Evolutionary conservation across 768 basidiomycete genomes (phyloP), one percentile per base, ranked within the genome.

Genomic region (Omphalotus guepiniiformis): DNA sequence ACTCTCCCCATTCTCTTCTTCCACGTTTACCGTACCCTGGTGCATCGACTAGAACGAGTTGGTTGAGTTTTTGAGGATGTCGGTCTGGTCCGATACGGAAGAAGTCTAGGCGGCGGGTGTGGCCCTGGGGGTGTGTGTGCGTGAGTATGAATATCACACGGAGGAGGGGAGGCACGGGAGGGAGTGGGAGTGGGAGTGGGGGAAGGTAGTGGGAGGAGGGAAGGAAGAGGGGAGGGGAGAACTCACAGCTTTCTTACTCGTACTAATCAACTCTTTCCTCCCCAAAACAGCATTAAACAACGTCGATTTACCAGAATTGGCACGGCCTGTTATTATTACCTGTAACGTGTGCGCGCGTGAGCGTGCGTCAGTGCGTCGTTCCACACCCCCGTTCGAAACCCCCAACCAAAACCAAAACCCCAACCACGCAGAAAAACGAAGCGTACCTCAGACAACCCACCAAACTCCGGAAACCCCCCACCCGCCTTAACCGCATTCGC

Each of bases 1-100:
- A 54, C 22, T 67, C 60, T 1, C 89, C 88, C 88, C 88, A 91
- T 63, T 88, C 85, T 27, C 74, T 72, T 35, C 85, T 74, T 11
- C 89, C 88, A 45, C 85, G 72, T 7, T 73, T 65, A 39, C 89
- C 89, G 59, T 91, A 92, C 13, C 89, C 88, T 2, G 89, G 89
- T 11, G 88, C 76, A 56, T 92, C 89, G 8, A 92, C 88, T 3
- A 91, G 64, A 18, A 88, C 59, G 27, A 87, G 68, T 30, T 78
- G 72, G 26, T 80, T 79, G 7, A 66, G 63, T 15, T 53, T 46
- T 8, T 36, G 34, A 27, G 44, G 35, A n/a, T n/a, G n/a, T 21
- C 76, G 71, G 5, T 77, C 76, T 2, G 63, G 53, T 3, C 85
- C 83, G n/a, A 88, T 77, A 32, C 76, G 70, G 59, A 77, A 88